A percentile compares a stretch with the other conserved stretches of the same genome.
phyloP scores from a whole-genome alignment of 208 protist genomes.

The Wallacemonas sp. region DNA sequence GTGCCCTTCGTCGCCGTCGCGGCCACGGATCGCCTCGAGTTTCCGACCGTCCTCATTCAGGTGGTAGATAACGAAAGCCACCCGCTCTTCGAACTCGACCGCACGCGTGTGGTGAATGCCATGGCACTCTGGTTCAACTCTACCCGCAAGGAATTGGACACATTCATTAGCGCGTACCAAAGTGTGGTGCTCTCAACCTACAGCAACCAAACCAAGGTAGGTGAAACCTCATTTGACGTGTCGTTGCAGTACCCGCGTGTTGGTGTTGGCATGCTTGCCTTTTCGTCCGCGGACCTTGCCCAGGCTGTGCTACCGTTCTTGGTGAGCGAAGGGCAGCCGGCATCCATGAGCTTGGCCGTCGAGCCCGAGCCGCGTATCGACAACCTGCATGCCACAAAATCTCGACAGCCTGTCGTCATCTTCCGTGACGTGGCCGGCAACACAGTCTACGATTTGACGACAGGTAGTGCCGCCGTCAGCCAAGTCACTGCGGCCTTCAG shows the following conservation, averaged over 20 bases:
- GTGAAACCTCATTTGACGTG: conserved; percentile 34
- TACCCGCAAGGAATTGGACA: conserved; percentile 29
- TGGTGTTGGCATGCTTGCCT: conserved; percentile 31
- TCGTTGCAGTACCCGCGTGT: conserved; percentile 43
- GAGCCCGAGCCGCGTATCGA: conserved; percentile 28
- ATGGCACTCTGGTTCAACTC: conserved; percentile 38
- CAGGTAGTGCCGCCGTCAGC: neutral
- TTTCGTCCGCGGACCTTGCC: conserved; percentile 18
- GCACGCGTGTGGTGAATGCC: conserved; percentile 31
- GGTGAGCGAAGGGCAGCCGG: conserved; percentile 34
- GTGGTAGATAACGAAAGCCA: conserved; percentile 41
- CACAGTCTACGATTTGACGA: conserved; percentile 19
- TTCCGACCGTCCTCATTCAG: conserved; percentile 24
- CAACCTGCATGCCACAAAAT: conserved; percentile 13
- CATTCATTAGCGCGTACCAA: conserved; percentile 20
- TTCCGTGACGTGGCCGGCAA: conserved; percentile 43
- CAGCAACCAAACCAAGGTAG: conserved; percentile 37
- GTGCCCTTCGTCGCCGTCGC: conserved; percentile 8
- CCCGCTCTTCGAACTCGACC: conserved; percentile 37
- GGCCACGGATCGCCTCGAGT: conserved; percentile 21
- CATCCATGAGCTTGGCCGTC: conserved; percentile 26
- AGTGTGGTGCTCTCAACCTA: conserved; percentile 38
- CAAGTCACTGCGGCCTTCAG: conserved; percentile 21
- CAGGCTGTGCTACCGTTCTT: conserved; percentile 21
- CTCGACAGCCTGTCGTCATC: conserved; percentile 34